phyloP scores from a whole-genome alignment of 805 yeast species.

The Blastobotrys parvus region DNA sequence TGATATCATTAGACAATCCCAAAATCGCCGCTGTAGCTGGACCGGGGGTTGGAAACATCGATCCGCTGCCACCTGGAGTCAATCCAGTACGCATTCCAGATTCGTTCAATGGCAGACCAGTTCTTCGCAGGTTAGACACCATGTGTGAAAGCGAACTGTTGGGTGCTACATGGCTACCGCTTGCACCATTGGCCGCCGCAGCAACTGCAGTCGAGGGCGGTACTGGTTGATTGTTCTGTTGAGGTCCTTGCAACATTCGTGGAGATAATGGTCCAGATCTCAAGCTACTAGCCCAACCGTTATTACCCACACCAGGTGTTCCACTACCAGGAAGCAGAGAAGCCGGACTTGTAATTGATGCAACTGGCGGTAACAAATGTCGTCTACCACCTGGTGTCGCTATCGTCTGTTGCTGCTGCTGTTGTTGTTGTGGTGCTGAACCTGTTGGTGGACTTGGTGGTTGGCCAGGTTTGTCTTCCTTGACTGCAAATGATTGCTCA shows the following conservation, averaged over 20 bases:
- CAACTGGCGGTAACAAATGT: conserved; percentile 22
- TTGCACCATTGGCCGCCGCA: conserved; percentile 12
- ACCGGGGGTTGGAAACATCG: conserved; percentile 30
- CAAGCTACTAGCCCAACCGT: conserved; percentile 19
- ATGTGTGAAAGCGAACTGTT: neutral
- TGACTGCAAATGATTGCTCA: conserved; percentile 85
- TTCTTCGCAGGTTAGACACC: neutral
- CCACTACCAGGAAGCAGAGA: conserved; percentile 15
- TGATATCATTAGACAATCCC: conserved; percentile 23
- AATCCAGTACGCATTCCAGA: conserved; percentile 34
- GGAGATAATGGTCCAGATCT: conserved; percentile 32
- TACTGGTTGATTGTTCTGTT: conserved; percentile 9
- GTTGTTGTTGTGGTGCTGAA: conserved; percentile 1
- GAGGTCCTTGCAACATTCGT: conserved; percentile 30
- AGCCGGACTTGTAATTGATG: conserved; percentile 22
- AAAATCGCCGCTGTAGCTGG: conserved; percentile 29
- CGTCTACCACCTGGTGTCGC: conserved; percentile 21
- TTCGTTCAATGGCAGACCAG: conserved; percentile 7
- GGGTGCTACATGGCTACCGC: conserved; percentile 37
- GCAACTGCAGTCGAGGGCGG: neutral
- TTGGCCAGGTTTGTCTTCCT: conserved; percentile 17
- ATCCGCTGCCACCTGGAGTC: conserved; percentile 30
- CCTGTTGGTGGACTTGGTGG: no score
- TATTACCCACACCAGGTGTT: conserved; percentile 7
- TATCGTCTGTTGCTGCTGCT: conserved; percentile 7